phyloP scores from a whole-genome alignment of 169 alveolate species.

The Toxoplasma gondii region DNA sequence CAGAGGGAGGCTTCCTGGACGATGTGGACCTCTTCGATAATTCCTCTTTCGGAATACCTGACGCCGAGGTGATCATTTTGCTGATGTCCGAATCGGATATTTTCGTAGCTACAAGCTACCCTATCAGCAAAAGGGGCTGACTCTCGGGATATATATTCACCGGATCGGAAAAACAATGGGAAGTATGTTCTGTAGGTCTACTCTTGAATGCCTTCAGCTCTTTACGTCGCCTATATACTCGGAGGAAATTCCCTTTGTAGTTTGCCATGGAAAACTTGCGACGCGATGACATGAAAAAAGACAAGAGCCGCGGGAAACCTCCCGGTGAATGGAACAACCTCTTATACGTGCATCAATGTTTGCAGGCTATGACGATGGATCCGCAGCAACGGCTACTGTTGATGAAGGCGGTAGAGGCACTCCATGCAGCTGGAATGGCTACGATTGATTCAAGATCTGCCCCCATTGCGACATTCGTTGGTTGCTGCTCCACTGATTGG shows the following conservation, averaged over 20 bases:
- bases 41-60: slow-evolving; percentile 73
- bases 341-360: not conserved
- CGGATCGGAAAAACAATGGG: no score
- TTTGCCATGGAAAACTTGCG: no score
- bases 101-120: no score
- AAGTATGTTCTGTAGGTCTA: no score
- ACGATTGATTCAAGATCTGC: slow-evolving; percentile 53
- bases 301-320: no score
- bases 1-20: slow-evolving; percentile 65
- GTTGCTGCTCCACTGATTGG: slow-evolving; percentile 78
- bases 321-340: no score
- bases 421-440: slow-evolving; percentile 64
- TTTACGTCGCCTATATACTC: no score
- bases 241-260: no score
- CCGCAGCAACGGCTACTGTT: slow-evolving; percentile 78
- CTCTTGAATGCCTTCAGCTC: no score
- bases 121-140: no score
- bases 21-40: slow-evolving; percentile 71
- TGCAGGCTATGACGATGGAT: slow-evolving; percentile 76
- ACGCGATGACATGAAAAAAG: no score
- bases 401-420: slow-evolving; percentile 72
- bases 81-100: slow-evolving; percentile 60
- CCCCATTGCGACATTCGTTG: slow-evolving; percentile 70
- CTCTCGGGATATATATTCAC: not conserved
- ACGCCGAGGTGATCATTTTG: slow-evolving; percentile 61